These are phyloP conservation scores for Mortierella sp. DNA, from an alignment of 371 early-diverging fungal genomes.

Conservation along the genomic window DNA sequence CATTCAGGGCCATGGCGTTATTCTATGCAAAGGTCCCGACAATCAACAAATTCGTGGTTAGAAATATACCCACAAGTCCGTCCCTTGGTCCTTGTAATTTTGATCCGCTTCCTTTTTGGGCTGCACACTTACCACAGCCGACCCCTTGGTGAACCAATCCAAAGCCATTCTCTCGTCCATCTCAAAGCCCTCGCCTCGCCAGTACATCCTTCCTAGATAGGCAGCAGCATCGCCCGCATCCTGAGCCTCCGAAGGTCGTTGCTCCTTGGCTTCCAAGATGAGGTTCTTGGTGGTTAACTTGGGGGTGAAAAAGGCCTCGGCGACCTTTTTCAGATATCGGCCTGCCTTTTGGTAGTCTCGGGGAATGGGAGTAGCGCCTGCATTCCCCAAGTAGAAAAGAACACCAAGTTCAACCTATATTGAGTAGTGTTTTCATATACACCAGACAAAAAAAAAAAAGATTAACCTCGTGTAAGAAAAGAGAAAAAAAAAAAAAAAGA, in stretches of 20 bases:
- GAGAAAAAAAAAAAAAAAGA: too few relatives aligned
- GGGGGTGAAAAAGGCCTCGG: constrained; percentile 42
- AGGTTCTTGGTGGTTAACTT: constrained; percentile 10
- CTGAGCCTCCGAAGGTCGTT: constrained; percentile 27
- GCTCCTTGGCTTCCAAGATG: constrained; percentile 42
- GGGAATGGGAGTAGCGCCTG: constrained; percentile 57
- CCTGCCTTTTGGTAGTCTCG: constrained; percentile 75
- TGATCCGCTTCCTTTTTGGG: background rate
- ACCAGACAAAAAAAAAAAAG: too few relatives aligned
- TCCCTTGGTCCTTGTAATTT: background rate
- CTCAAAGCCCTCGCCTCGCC: constrained; percentile 91
- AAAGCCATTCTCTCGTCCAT: constrained; percentile 68
- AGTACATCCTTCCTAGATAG: constrained; percentile 86
- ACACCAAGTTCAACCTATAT: constrained; percentile 75
- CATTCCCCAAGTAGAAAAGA: constrained; percentile 83
- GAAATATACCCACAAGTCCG: too few relatives aligned
- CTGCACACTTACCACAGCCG: constrained; percentile 55
- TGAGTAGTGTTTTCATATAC: too few relatives aligned
- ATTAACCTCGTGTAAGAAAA: too few relatives aligned
- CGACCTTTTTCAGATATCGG: constrained; percentile 62
- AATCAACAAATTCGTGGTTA: too few relatives aligned
- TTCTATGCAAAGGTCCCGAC: constrained; percentile 42
- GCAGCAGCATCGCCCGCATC: constrained; percentile 79
- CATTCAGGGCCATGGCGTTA: constrained; percentile 73
- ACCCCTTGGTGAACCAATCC: constrained; percentile 81